A percentile compares a stretch with the other conserved stretches of the same genome.
Conservation (phyloP, 1,284 basidiomycete genomes). For the Uromyces viciae-fabae region DNA sequence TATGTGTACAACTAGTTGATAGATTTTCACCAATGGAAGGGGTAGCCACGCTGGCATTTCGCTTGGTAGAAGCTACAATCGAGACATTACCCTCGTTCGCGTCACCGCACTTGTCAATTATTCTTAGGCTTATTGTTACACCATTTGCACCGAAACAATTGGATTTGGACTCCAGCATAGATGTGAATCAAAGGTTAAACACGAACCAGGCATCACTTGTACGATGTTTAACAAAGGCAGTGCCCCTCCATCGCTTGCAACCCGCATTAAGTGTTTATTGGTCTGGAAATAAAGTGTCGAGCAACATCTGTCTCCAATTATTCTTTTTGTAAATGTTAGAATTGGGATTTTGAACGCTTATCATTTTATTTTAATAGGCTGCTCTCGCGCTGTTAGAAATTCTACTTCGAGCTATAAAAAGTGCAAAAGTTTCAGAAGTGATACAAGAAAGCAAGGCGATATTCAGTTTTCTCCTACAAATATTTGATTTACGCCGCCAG, state of each 20-base stretch:
- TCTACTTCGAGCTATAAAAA: conserved; percentile 49
- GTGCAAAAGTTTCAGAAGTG: conserved; percentile 56
- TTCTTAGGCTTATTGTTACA: conserved; percentile 25
- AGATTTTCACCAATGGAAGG: background rate
- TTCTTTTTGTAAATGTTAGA: background rate
- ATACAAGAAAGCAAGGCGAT: conserved; percentile 67
- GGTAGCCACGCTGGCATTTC: background rate
- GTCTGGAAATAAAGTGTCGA: conserved; percentile 10
- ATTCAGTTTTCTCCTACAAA: conserved; percentile 77
- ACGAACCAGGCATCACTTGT: conserved; percentile 24
- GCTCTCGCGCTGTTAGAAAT: conserved; percentile 48
- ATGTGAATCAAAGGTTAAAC: too few species aligned
- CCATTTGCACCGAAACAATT: background rate
- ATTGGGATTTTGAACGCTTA: background rate
- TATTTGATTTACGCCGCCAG: conserved; percentile 64
- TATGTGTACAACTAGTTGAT: conserved; percentile 12
- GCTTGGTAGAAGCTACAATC: conserved; percentile 33
- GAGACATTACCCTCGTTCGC: conserved; percentile 27
- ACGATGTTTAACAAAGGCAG: conserved; percentile 30
- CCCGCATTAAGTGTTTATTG: conserved; percentile 21
- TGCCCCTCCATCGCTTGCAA: conserved; percentile 23
- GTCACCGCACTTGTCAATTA: conserved; percentile 18
- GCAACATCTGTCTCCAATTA: conserved; percentile 12
- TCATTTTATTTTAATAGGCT: conserved; percentile 1
- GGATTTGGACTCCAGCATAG: background rate